Evolutionary conservation across 768 basidiomycete genomes (phyloP).

Genomic region (Mrakia blollopis): DNA sequence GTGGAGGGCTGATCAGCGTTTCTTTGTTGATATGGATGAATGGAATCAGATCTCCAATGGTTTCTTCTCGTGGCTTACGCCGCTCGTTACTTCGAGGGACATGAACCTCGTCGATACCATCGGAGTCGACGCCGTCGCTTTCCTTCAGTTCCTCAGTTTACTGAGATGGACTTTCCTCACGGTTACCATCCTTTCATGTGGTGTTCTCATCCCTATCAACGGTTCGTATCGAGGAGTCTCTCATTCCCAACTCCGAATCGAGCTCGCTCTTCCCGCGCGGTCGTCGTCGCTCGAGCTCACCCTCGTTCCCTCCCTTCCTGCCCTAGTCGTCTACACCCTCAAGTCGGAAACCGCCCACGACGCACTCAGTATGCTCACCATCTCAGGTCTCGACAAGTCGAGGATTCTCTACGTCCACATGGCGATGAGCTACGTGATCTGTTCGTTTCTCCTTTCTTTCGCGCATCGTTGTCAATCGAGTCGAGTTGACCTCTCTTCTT

Average conservation of each 20-base stretch:
- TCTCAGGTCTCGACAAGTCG: constrained; percentile 60
- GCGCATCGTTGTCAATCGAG: too few relatives aligned
- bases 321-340: constrained; percentile 61
- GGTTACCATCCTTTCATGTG: constrained; percentile 49
- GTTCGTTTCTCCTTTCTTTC: neutral
- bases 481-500: constrained; percentile 23
- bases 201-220: constrained; percentile 79
- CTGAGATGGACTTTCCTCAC: constrained; percentile 51
- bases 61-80: constrained; percentile 83
- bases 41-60: constrained; percentile 70
- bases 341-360: constrained; percentile 47
- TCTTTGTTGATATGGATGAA: constrained; percentile 36
- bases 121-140: constrained; percentile 85
- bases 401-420: constrained; percentile 77
- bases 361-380: constrained; percentile 58
- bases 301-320: neutral
- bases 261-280: too few relatives aligned
- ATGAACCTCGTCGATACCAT: constrained; percentile 64
- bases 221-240: too few relatives aligned
- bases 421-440: constrained; percentile 69
- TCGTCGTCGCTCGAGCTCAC: neutral
- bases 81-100: constrained; percentile 75
- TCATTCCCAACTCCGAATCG: too few relatives aligned
- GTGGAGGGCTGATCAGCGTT: constrained; percentile 47
- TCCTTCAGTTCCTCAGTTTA: constrained; percentile 84